Conservation (phyloP, 495 filamentous ascomycete species). For the Neurospora hispaniola region DNA sequence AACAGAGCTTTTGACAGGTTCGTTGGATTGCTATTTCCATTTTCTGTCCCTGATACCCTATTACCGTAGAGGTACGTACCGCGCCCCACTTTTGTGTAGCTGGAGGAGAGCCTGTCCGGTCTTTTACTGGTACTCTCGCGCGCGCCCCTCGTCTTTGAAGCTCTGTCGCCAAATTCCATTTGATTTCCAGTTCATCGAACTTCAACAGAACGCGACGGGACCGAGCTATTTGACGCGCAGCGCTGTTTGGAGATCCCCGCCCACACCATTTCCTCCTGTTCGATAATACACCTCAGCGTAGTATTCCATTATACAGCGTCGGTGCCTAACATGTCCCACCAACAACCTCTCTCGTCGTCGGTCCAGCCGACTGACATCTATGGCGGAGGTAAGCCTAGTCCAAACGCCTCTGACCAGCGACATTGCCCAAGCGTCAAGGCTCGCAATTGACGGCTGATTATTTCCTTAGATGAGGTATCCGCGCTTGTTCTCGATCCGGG, state of each 20-base stretch:
- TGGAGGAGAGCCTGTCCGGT: not conserved
- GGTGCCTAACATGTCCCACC: conserved; percentile 13
- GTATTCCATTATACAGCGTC: not conserved
- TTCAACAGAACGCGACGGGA: not conserved
- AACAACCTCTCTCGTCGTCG: conserved; percentile 29
- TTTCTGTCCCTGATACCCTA: not conserved
- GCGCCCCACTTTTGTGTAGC: not conserved
- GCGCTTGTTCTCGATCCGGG: conserved; percentile 94
- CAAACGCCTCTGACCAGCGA: conserved; percentile 8
- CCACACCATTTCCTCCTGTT: not conserved
- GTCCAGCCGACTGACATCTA: conserved; percentile 58
- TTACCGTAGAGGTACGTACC: not conserved
- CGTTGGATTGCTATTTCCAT: not conserved
- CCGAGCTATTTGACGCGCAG: not conserved
- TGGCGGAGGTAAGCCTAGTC: conserved; percentile 56
- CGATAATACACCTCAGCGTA: not conserved
- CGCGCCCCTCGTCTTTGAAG: not conserved
- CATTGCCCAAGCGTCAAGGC: not conserved
- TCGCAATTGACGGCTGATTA: conserved; percentile 5
- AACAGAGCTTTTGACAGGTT: not conserved
- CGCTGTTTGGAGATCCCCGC: not conserved
- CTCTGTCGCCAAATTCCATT: not conserved
- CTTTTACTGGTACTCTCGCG: not conserved
- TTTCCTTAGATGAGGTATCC: conserved; percentile 73
- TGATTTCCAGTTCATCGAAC: not conserved